Evolutionary conservation across 2,329 filamentous ascomycete species (phyloP), one percentile per base, ranked within the genome.

Genomic region (Fonsecaea multimorphosa): DNA sequence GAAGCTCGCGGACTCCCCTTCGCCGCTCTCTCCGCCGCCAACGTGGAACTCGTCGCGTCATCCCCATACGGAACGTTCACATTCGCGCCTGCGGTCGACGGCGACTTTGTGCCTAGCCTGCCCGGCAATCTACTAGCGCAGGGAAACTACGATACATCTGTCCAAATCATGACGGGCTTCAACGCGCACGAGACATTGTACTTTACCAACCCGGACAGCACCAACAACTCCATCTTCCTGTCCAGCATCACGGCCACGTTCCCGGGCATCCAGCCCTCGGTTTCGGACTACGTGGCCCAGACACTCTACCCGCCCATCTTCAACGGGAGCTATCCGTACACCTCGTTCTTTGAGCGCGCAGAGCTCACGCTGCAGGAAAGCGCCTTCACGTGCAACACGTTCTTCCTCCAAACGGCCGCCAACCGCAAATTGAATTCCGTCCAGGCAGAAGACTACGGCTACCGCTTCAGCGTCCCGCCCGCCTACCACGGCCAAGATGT

Each of bases 401-500:
- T 82, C 73, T 85, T 81, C 70, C 75, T 86, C 22, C 44, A 49
- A 11, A 24, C 19, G 80, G 81, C 69, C 78, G 36, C 36, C 16
- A 6, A 6, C 38, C 16, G 38, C 38, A 9, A 44, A 44, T 4
- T 8, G 9, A 44, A 44, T 4, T 38, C 4, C 84, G 81, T 2
- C 84, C 77, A 74, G 64, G 75, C 12, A 83, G 84, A 68, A 67
- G 81, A 34, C 0, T 85, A 83, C 73, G 77, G 79, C 0, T 87
- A 86, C 72, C 73, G 81, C 54, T 87, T 86, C 72, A 79, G 78
- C 52, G 77, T 86, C 0, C 79, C 80, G 0, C 84, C 85, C 0
- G 84, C 78, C 2, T 71, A 85, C 16, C 85, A 87, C 71, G 83
- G 82, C 12, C 72, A 78, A 44, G 85, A 87, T 67, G 68, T 85